These are phyloP conservation scores for Pseudopyricularia cyperi DNA, from an alignment of 2,329 filamentous ascomycete genomes.

Conservation along the genomic window DNA sequence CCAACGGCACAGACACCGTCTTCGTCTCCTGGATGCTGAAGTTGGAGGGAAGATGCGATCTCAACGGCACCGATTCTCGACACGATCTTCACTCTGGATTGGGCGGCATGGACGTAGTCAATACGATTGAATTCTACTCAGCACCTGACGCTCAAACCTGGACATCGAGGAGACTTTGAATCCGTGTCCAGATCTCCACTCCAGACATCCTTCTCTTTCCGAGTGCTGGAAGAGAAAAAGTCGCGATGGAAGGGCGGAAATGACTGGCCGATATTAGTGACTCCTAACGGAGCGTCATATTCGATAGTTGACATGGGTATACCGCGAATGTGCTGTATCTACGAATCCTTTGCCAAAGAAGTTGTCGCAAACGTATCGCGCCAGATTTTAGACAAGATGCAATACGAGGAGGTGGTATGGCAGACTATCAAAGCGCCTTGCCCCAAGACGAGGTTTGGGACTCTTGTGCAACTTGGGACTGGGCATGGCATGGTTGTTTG, in stretches of 20 bases:
- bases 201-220: background rate
- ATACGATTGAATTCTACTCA: background rate
- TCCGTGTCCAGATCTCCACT: background rate
- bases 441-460: background rate
- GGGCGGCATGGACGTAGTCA: background rate
- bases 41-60: background rate
- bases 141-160: background rate
- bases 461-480: background rate
- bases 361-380: slow-evolving; percentile 1
- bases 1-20: background rate
- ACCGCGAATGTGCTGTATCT: background rate
- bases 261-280: background rate
- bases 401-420: background rate
- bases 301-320: background rate
- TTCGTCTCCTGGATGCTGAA: background rate
- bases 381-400: background rate
- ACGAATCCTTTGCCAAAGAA: background rate
- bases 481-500: background rate
- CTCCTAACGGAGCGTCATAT: background rate
- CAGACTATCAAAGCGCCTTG: background rate
- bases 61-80: background rate
- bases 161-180: background rate
- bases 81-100: background rate
- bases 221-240: background rate
- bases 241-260: background rate